Conservation (phyloP, 2,329 filamentous ascomycete species). For the Alternaria brassicicola region DNA sequence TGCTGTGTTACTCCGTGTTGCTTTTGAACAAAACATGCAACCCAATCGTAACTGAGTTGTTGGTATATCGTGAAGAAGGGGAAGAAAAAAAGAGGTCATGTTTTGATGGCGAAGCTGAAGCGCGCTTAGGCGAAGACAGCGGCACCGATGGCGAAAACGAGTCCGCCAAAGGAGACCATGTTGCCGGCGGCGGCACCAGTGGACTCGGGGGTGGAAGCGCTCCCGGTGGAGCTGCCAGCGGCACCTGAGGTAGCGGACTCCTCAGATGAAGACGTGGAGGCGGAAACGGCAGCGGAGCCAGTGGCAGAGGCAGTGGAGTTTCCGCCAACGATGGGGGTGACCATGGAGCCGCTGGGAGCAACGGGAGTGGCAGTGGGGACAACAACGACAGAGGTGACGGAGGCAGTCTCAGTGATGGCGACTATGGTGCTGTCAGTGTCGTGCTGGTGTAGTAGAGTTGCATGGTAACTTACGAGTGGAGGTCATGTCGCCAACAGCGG, state of each 20-base stretch:
- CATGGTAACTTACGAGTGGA: slow-evolving; percentile 11
- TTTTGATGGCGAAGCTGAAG: neutral
- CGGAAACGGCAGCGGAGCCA: neutral
- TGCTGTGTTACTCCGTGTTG: slow-evolving; percentile 15
- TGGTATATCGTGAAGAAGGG: slow-evolving; percentile 9
- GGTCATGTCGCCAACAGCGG: neutral
- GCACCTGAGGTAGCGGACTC: slow-evolving; percentile 9
- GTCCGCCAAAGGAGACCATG: slow-evolving; percentile 38
- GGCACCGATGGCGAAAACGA: slow-evolving; percentile 37
- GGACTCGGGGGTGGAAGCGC: slow-evolving; percentile 17
- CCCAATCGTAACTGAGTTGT: slow-evolving; percentile 6
- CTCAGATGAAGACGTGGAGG: slow-evolving; percentile 2
- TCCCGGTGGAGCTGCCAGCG: slow-evolving; percentile 16
- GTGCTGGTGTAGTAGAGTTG: neutral
- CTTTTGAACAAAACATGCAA: slow-evolving; percentile 9
- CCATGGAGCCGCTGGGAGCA: slow-evolving; percentile 6
- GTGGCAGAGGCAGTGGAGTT: slow-evolving; percentile 16
- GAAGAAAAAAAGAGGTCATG: slow-evolving; percentile 1
- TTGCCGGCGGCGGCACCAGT: slow-evolving; percentile 36
- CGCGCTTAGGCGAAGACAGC: slow-evolving; percentile 38
- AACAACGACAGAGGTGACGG: slow-evolving; percentile 7
- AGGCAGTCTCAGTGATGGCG: slow-evolving; percentile 1
- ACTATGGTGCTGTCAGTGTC: slow-evolving; percentile 6
- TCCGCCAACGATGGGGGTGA: slow-evolving; percentile 15
- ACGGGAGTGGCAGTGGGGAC: slow-evolving; percentile 18